Evolutionary conservation across 768 basidiomycete species (phyloP).

Genomic region (Holtermanniella nyarrowii): DNA sequence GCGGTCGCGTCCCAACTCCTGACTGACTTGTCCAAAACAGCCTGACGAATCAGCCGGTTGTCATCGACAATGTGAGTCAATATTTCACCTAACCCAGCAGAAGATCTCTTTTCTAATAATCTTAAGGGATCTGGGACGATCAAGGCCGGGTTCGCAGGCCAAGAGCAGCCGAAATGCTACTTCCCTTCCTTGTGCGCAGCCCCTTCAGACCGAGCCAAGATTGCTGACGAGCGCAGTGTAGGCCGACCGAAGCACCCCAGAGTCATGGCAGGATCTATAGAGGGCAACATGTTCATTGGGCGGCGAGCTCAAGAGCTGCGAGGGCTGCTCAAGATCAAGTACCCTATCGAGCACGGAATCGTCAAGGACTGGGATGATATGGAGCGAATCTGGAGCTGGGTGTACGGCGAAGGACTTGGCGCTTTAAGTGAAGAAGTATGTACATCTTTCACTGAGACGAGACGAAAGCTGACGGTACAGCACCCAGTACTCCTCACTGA

Average conservation of each 20-base stretch:
- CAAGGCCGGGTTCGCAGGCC: conserved; percentile 97
- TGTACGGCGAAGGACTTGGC: conserved; percentile 89
- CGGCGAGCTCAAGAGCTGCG: conserved; percentile 89
- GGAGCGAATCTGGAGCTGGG: conserved; percentile 98
- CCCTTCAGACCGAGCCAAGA: conserved; percentile 5
- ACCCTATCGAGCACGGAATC: conserved; percentile 98
- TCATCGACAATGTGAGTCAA: conserved; percentile 84
- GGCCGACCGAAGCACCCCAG: conserved; percentile 95
- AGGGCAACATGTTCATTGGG: conserved; percentile 94
- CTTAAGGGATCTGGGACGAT: conserved; percentile 89
- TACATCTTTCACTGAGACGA: neutral
- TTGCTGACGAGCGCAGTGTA: conserved; percentile 50
- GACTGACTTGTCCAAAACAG: conserved; percentile 11
- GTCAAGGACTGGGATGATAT: conserved; percentile 99
- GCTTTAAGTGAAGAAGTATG: conserved; percentile 92
- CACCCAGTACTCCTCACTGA: conserved; percentile 96
- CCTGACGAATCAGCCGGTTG: conserved; percentile 95
- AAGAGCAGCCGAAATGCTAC: conserved; percentile 98
- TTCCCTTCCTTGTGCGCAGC: conserved; percentile 87
- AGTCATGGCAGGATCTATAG: conserved; percentile 85
- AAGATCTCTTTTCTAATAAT: neutral
- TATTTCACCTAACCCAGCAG: neutral
- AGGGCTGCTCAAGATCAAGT: conserved; percentile 92
- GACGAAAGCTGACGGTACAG: conserved; percentile 43
- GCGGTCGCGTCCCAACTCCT: neutral